Base-by-base conservation (phyloP, 495 filamentous ascomycete species). In the Paragyromitra xinjiangensis region DNA sequence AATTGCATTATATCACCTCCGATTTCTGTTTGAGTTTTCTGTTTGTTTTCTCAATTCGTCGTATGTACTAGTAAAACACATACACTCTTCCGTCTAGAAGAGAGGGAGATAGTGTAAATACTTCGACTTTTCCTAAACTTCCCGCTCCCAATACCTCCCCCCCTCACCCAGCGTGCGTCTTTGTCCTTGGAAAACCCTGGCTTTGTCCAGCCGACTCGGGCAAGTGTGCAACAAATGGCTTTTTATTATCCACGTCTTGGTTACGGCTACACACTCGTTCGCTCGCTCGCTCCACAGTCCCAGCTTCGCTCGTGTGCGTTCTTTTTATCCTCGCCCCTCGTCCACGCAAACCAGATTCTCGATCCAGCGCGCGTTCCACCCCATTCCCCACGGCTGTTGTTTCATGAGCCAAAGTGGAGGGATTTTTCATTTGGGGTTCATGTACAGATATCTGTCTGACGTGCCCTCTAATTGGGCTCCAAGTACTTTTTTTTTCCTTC, bases 371-470 rank as follows among this genome's bases (percentile, higher is more conserved):
- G 59, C 77, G 29, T 34, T 78, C 50, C 75, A 64, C 75, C 58
- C 53, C 51, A 59, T 59, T 44, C 39, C 40, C 24, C 73, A 66
- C 75, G 77, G 61, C 66, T 79, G 68, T 53, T 67, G 77, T 78
- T 78, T 79, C 74, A 72, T 51, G 29, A 48, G 66, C 66, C 39
- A 65, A 42, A 72, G 40, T 29, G 45, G 66, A 78, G 75, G 61
- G 66, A 63, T 72, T 79, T 79, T 79, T 78, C 74, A 78, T 78
- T 79, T 71, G 51, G n/a, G 76, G 58, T 39, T 62, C 59, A 78
- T 78, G 76, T 64, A 64, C 19, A 39, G 39, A 70, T 59, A 48
- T 70, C 50, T 61, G 59, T 62, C 51, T 71, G 59, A 44, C 58
- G 37, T 64, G 24, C 58, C 39, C 48, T 72, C 51, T 78, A 73